Evolutionary conservation across 2,329 filamentous ascomycete species (phyloP).

Genomic region (Aspergillus fumigatiaffinis): DNA sequence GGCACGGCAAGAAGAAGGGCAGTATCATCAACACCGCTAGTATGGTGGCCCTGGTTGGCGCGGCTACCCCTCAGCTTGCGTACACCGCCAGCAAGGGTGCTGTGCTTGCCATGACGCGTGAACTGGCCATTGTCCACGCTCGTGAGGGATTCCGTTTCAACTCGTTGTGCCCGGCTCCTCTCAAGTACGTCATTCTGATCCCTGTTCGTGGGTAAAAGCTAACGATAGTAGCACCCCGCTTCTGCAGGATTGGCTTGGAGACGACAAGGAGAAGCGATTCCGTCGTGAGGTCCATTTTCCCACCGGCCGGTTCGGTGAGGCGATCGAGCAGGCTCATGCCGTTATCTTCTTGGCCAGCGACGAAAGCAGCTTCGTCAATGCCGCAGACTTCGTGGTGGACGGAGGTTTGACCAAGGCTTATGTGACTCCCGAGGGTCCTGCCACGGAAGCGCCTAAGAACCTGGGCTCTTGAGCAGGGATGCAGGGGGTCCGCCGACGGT

Average conservation of each 20-base stretch:
- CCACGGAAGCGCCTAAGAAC: conserved; percentile 52
- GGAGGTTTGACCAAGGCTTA: conserved; percentile 95
- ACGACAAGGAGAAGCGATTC: conserved; percentile 74
- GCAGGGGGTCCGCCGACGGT: too few species aligned
- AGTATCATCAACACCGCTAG: conserved; percentile 92
- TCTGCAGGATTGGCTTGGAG: conserved; percentile 88
- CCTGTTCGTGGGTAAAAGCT: background rate
- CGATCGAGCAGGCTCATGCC: conserved; percentile 84
- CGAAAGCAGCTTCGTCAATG: conserved; percentile 86
- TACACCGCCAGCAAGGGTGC: conserved; percentile 95
- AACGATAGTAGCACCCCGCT: conserved; percentile 65
- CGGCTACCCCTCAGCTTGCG: conserved; percentile 82
- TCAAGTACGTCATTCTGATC: conserved; percentile 57
- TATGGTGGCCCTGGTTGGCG: conserved; percentile 80
- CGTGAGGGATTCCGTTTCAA: conserved; percentile 90
- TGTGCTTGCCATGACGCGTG: conserved; percentile 82
- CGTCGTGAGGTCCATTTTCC: conserved; percentile 89
- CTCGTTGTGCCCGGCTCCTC: conserved; percentile 79
- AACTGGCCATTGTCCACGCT: conserved; percentile 88
- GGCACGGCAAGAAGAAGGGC: conserved; percentile 71
- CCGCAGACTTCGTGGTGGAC: conserved; percentile 89
- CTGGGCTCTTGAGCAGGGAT: conserved; percentile 20
- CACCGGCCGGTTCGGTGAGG: conserved; percentile 81
- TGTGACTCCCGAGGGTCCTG: conserved; percentile 59
- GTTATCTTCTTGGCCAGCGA: conserved; percentile 85